A percentile compares a stretch with the other conserved stretches of the same genome.
Evolutionary conservation across 208 protist species (phyloP).

Genomic region (Wallacemonas collosoma): DNA sequence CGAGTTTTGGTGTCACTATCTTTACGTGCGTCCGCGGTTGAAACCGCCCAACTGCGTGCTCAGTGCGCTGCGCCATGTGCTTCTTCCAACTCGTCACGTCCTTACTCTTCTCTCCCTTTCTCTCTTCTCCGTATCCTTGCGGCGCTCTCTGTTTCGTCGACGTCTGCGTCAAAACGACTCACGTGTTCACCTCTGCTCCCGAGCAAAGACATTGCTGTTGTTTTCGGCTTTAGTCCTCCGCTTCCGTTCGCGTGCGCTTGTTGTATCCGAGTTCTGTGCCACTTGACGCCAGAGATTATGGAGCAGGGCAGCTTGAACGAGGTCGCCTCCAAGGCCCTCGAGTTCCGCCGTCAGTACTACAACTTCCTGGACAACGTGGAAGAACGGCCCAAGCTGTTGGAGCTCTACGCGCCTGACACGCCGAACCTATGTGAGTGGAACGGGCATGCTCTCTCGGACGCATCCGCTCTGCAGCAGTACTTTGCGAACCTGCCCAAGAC

Average conservation of each 20-base stretch:
- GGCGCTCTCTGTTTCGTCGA: neutral
- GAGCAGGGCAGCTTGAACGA: constrained; percentile 72
- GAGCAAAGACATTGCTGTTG: too few species aligned
- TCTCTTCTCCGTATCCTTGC: neutral
- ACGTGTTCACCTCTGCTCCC: too few species aligned
- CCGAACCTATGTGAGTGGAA: constrained; percentile 90
- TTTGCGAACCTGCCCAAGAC: constrained; percentile 70
- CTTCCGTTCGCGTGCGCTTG: constrained; percentile 1
- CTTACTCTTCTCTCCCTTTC: constrained; percentile 5
- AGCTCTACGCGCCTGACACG: constrained; percentile 69
- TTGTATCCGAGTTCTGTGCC: neutral
- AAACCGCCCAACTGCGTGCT: too few species aligned
- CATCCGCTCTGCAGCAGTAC: constrained; percentile 61
- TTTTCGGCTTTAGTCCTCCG: neutral
- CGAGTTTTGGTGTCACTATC: too few species aligned
- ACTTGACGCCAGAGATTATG: constrained; percentile 27
- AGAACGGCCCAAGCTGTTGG: constrained; percentile 53
- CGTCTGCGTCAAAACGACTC: too few species aligned
- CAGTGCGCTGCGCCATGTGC: too few species aligned
- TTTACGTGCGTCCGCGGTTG: too few species aligned
- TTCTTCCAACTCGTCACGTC: too few species aligned
- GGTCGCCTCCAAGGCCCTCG: constrained; percentile 79
- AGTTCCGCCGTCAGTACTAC: constrained; percentile 84
- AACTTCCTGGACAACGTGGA: constrained; percentile 69
- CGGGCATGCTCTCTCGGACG: constrained; percentile 66